These are phyloP conservation scores for Baorangia bicolor DNA, from an alignment of 768 basidiomycete species.

Conservation along the genomic window DNA sequence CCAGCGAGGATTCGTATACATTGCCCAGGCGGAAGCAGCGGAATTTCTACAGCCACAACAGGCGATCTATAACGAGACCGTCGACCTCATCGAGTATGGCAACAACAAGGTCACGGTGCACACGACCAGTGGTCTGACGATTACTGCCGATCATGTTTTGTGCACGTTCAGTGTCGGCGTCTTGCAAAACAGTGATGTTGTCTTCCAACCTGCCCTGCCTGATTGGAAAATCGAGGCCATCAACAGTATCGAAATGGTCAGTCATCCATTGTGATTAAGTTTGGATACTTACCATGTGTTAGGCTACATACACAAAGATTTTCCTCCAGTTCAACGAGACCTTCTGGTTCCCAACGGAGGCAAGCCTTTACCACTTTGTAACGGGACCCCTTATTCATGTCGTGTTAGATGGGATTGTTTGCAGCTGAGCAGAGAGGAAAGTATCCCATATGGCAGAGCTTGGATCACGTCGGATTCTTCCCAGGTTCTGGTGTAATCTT, in stretches of 20 bases:
- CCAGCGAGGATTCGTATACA: slow-evolving; percentile 58
- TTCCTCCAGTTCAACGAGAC: slow-evolving; percentile 60
- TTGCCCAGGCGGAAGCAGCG: slow-evolving; percentile 56
- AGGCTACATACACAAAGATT: slow-evolving; percentile 66
- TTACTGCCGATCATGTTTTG: slow-evolving; percentile 57
- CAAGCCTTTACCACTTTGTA: not conserved
- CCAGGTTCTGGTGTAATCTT: slow-evolving; percentile 53
- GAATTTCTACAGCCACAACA: slow-evolving; percentile 52
- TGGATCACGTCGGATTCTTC: slow-evolving; percentile 57
- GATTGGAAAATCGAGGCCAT: slow-evolving; percentile 66
- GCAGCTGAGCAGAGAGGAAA: slow-evolving; percentile 56
- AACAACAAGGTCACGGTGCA: slow-evolving; percentile 46
- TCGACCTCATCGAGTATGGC: slow-evolving; percentile 47
- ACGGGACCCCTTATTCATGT: not conserved
- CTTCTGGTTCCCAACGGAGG: slow-evolving; percentile 57
- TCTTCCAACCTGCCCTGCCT: slow-evolving; percentile 55
- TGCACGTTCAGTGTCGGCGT: slow-evolving; percentile 73
- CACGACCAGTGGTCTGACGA: slow-evolving; percentile 40
- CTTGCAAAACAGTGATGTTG: slow-evolving; percentile 60
- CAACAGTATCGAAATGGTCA: slow-evolving; percentile 57
- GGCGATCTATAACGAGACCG: slow-evolving; percentile 48
- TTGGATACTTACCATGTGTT: not conserved
- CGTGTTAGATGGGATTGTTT: slow-evolving; percentile 43
- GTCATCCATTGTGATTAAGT: not conserved
- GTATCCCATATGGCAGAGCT: slow-evolving; percentile 67